A percentile compares a stretch with the other conserved stretches of the same genome.
Conservation (phyloP, 495 filamentous ascomycete genomes). For the Physcia stellaris region DNA sequence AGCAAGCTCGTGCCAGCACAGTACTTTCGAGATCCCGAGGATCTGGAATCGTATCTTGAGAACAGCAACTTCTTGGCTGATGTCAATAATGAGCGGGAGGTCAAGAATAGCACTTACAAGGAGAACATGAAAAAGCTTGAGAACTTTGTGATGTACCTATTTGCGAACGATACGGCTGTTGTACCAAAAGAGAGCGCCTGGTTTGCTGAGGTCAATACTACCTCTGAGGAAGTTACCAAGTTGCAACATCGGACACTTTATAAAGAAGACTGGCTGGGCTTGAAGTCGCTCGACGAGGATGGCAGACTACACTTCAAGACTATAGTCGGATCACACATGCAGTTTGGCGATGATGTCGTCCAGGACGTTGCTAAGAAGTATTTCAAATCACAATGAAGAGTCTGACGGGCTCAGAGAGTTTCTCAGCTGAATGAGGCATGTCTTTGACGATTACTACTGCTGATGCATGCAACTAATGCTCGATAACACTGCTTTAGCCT, state of each 20-base stretch:
- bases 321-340: constrained; percentile 70
- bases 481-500: no score
- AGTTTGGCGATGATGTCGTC: constrained; percentile 53
- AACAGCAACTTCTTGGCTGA: constrained; percentile 93
- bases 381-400: no score
- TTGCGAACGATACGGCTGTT: constrained; percentile 72
- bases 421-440: no score
- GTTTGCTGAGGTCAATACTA: constrained; percentile 77
- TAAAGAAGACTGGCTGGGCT: constrained; percentile 85
- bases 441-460: no score
- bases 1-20: constrained; percentile 76
- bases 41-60: constrained; percentile 63
- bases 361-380: constrained; percentile 56
- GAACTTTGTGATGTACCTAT: constrained; percentile 80
- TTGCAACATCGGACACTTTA: constrained; percentile 66
- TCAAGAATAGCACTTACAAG: constrained; percentile 65
- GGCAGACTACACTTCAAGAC: constrained; percentile 62
- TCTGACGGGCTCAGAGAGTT: no score
- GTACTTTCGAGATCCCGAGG: constrained; percentile 71
- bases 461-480: no score
- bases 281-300: constrained; percentile 68
- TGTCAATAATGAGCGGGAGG: constrained; percentile 79
- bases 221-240: constrained; percentile 42
- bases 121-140: constrained; percentile 55
- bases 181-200: constrained; percentile 85